A percentile compares a stretch with the other conserved stretches of the same genome.
Evolutionary conservation across 208 protist species (phyloP).

Genomic region (Spongospora subterranea): DNA sequence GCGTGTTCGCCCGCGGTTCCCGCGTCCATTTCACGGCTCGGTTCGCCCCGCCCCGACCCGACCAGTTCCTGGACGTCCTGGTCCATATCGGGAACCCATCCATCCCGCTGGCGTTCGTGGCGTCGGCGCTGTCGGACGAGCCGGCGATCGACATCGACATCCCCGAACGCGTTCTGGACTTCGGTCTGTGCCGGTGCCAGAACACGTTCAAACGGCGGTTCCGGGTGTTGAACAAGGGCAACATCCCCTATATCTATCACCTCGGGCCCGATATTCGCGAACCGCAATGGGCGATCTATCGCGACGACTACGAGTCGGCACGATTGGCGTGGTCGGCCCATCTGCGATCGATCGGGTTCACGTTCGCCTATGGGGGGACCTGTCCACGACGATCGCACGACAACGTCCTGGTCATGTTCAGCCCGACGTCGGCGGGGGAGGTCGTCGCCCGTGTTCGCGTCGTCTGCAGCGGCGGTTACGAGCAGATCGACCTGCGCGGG

Average conservation of each 20-base stretch:
- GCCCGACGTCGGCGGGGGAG: not conserved
- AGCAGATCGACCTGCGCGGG: conserved; percentile 6
- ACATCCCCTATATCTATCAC: not conserved
- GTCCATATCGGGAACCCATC: conserved; percentile 6
- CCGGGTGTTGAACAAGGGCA: conserved; percentile 41
- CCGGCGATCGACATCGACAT: conserved; percentile 32
- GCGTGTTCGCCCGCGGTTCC: not conserved
- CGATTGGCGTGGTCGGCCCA: conserved; percentile 18
- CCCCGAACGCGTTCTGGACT: conserved; percentile 18
- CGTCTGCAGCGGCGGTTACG: conserved; percentile 39
- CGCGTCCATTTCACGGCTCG: not conserved
- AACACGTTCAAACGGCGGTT: conserved; percentile 37
- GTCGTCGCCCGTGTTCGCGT: not conserved
- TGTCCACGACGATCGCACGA: not conserved
- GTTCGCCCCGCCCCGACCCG: not conserved
- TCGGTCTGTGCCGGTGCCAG: conserved; percentile 30
- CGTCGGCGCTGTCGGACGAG: not conserved
- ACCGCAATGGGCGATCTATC: conserved; percentile 7
- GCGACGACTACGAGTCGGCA: conserved; percentile 52
- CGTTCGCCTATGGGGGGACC: not conserved
- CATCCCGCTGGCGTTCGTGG: not conserved
- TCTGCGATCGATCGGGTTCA: not conserved
- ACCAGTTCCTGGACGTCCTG: not conserved
- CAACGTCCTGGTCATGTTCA: not conserved
- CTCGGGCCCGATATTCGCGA: conserved; percentile 21